Conservation (phyloP, 1,284 basidiomycete species). For the Vanrija sp. region DNA sequence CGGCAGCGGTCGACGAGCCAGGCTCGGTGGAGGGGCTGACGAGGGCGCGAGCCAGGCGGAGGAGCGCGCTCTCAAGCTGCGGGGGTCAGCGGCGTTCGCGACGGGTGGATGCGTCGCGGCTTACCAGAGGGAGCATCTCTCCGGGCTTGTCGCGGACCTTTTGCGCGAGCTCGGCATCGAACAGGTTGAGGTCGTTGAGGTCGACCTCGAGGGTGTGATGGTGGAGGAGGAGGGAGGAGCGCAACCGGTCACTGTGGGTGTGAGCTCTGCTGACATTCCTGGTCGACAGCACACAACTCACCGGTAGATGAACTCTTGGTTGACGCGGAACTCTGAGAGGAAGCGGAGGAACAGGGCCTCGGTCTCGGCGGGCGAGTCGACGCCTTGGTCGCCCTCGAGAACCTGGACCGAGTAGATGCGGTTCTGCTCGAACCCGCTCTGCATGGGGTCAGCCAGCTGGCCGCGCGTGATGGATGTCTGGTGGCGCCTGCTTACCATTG, state of each 20-base stretch:
- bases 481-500: neutral
- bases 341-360: slow-evolving; percentile 80
- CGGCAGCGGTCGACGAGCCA: slow-evolving; percentile 23
- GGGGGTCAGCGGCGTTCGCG: neutral
- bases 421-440: slow-evolving; percentile 71
- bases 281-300: slow-evolving; percentile 28
- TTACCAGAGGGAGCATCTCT: slow-evolving; percentile 82
- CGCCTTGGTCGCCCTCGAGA: slow-evolving; percentile 56
- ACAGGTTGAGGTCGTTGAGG: slow-evolving; percentile 81
- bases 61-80: slow-evolving; percentile 84
- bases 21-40: slow-evolving; percentile 64
- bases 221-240: slow-evolving; percentile 83
- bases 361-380: slow-evolving; percentile 69
- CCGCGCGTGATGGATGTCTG: neutral
- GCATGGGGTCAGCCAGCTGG: slow-evolving; percentile 4
- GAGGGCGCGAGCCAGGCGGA: slow-evolving; percentile 72
- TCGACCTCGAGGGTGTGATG: slow-evolving; percentile 91
- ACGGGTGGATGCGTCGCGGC: slow-evolving; percentile 20
- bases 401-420: slow-evolving; percentile 73
- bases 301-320: slow-evolving; percentile 86
- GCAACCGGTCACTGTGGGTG: slow-evolving; percentile 70
- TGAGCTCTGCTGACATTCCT: neutral
- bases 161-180: slow-evolving; percentile 90
- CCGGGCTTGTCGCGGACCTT: slow-evolving; percentile 82
- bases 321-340: slow-evolving; percentile 77